These are phyloP conservation scores for Cerioporus squamosus DNA, from an alignment of 1,284 basidiomycete species.

Conservation along the genomic window DNA sequence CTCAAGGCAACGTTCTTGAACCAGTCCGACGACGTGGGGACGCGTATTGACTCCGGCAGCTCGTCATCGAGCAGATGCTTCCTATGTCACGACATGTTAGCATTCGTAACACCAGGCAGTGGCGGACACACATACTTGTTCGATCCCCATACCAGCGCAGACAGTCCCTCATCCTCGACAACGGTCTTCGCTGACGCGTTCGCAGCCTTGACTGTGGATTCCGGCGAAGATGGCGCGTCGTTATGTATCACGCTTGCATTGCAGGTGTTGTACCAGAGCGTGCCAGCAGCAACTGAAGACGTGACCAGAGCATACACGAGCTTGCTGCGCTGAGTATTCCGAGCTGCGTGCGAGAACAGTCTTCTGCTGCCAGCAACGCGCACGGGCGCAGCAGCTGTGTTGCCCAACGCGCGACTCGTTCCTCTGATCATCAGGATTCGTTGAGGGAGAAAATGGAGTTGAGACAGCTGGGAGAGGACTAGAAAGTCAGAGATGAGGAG, in stretches of 20 bases:
- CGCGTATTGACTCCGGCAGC: conserved; percentile 44
- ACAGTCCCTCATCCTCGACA: conserved; percentile 34
- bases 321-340: neutral
- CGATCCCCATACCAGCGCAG: conserved; percentile 59
- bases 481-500: no score
- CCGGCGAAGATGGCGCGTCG: conserved; percentile 24
- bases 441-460: neutral
- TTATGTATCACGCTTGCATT: conserved; percentile 29
- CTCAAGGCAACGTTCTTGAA: conserved; percentile 70
- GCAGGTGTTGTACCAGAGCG: conserved; percentile 24
- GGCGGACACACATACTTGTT: conserved; percentile 49
- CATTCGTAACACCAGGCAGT: neutral
- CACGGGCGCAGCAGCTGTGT: neutral
- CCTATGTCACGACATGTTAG: conserved; percentile 35
- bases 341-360: conserved; percentile 14
- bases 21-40: conserved; percentile 56
- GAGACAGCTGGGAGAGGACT: neutral
- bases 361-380: conserved; percentile 8
- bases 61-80: conserved; percentile 43
- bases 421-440: conserved; percentile 14
- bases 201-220: neutral
- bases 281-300: conserved; percentile 21
- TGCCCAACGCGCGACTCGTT: conserved; percentile 7
- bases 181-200: neutral
- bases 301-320: conserved; percentile 21